phyloP scores from a whole-genome alignment of 192 early-diverging fungal species.

The Globomyces pollinis-pini region DNA sequence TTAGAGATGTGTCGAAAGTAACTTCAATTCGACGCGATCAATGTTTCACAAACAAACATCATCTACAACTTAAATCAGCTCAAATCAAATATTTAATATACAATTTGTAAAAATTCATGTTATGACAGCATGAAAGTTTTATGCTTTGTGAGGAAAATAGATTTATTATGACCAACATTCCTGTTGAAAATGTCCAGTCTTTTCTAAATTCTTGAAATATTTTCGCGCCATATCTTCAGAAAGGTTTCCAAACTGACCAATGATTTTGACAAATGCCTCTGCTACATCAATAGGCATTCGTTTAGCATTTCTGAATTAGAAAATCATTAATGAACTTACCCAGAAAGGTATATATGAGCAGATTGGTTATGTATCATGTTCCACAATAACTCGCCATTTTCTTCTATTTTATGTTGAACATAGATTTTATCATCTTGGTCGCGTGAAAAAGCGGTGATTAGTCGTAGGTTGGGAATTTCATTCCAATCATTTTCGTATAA shows the following conservation, averaged over 20 bases:
- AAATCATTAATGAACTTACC: too few species aligned
- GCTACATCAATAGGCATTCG: constrained; percentile 68
- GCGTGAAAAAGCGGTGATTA: constrained; percentile 79
- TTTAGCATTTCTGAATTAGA: constrained; percentile 58
- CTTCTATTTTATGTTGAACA: constrained; percentile 63
- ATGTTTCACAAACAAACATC: too few species aligned
- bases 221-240: constrained; percentile 45
- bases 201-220: constrained; percentile 57
- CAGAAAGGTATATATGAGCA: constrained; percentile 67
- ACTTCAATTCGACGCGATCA: too few species aligned
- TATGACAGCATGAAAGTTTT: too few species aligned
- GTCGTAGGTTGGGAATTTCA: constrained; percentile 39
- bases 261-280: constrained; percentile 50
- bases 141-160: neutral
- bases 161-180: constrained; percentile 74
- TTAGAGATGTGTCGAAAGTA: too few species aligned
- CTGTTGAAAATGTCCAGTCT: constrained; percentile 66
- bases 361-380: constrained; percentile 44
- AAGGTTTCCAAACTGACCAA: constrained; percentile 45
- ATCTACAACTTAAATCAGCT: too few species aligned
- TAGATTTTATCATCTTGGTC: constrained; percentile 78
- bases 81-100: too few species aligned
- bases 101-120: too few species aligned
- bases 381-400: constrained; percentile 58
- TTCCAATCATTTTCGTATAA: constrained; percentile 66